Evolutionary conservation across 2,329 filamentous ascomycete genomes (phyloP).

Genomic region (Penicillium olsonii): DNA sequence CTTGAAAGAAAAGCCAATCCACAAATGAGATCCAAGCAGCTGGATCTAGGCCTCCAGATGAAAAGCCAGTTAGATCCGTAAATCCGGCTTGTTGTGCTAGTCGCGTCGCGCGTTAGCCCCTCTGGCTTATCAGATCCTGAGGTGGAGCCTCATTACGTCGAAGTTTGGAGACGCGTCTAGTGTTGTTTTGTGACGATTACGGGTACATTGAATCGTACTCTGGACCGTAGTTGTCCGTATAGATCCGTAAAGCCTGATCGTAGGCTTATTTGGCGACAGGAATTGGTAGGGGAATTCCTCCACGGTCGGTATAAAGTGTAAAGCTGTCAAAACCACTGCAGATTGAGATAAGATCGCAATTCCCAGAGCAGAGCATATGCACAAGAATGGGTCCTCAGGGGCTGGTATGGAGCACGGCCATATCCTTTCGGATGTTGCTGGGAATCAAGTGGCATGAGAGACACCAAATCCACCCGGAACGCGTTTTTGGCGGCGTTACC

Average conservation of each 20-base stretch:
- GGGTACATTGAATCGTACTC: not conserved
- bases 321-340: not conserved
- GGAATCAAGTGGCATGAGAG: constrained; percentile 26
- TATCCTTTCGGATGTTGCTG: constrained; percentile 26
- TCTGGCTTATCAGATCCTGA: constrained; percentile 14
- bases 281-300: too few relatives aligned
- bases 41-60: constrained; percentile 8
- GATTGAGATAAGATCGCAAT: constrained; percentile 11
- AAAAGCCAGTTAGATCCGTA: constrained; percentile 23
- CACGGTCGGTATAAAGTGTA: not conserved
- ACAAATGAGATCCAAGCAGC: constrained; percentile 1
- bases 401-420: constrained; percentile 23
- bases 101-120: constrained; percentile 21
- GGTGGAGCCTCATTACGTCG: constrained; percentile 16
- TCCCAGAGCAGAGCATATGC: not conserved
- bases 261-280: too few relatives aligned
- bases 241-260: too few relatives aligned
- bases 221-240: too few relatives aligned
- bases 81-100: constrained; percentile 19
- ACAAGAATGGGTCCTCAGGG: constrained; percentile 4
- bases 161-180: constrained; percentile 13
- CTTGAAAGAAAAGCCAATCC: constrained; percentile 4
- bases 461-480: not conserved
- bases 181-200: not conserved
- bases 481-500: constrained; percentile 20